These are phyloP conservation scores for Naganishia vishniacii DNA, from an alignment of 768 basidiomycete species.

Conservation along the genomic window DNA sequence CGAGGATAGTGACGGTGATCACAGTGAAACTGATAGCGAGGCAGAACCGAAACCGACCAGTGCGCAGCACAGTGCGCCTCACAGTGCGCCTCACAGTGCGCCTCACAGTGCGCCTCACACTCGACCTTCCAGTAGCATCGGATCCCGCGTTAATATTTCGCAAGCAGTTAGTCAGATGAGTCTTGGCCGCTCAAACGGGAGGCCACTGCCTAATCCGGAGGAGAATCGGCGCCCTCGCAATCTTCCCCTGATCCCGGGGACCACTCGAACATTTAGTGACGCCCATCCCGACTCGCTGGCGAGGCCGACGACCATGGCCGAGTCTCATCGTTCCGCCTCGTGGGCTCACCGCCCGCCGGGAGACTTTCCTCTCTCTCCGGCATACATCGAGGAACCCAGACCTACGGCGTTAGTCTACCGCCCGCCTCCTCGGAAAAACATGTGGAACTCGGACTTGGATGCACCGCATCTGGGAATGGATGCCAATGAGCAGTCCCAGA, in stretches of 20 bases:
- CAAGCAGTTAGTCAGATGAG: constrained; percentile 13
- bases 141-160: neutral
- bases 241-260: constrained; percentile 32
- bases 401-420: neutral
- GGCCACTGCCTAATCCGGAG: constrained; percentile 21
- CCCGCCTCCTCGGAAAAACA: constrained; percentile 60
- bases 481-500: constrained; percentile 51
- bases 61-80: neutral
- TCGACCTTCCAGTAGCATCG: neutral
- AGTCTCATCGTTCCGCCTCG: constrained; percentile 49
- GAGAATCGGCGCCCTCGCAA: constrained; percentile 23
- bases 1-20: constrained; percentile 55
- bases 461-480: constrained; percentile 55
- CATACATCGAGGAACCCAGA: constrained; percentile 1
- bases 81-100: too few species aligned
- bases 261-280: neutral
- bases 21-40: constrained; percentile 26
- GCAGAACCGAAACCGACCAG: constrained; percentile 4
- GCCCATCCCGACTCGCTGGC: neutral
- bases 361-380: constrained; percentile 15
- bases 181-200: constrained; percentile 23
- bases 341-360: constrained; percentile 11
- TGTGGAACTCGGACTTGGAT: constrained; percentile 88
- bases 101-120: neutral
- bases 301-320: constrained; percentile 49